Evolutionary conservation across 2,329 filamentous ascomycete species (phyloP), one percentile per base, ranked within the genome.

Genomic region (Exophiala dermatitidis): DNA sequence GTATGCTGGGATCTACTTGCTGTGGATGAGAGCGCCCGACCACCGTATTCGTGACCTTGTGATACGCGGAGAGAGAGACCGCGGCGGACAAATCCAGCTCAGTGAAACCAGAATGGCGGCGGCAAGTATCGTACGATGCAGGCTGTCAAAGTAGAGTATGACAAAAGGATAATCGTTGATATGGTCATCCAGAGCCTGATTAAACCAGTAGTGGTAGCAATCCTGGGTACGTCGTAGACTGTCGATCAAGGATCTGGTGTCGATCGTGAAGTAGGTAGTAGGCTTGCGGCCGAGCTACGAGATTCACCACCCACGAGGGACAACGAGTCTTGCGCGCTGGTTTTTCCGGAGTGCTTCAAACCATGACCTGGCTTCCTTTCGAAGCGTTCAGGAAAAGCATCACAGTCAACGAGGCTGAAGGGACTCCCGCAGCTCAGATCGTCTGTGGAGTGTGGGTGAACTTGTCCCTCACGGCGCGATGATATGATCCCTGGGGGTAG

Each of bases 401-500:
- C 29, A 37, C 10, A n/a, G 19, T 38, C 9, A 43, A 43, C 47
- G 10, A 50, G 47, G 38, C 47, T 50, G 47, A 50, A 43, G 42
- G n/a, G 33, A 43, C 10, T 50, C 12, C 32, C 38, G 26, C 40
- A 9, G 47, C 10, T 32, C 10, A 33, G 19, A 5, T 36, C 12
- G 32, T 7, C 32, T 5, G 46, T 19, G 26, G 28, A 19, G 37
- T 38, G 50, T 28, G 19, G 45, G 26, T 19, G 26, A 31, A 48
- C 10, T 30, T 38, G 46, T 19, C 9, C 28, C 26, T 30, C 36
- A 10, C 30, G 6, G 36, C 7, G 30, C 29, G 38, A 19, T 29
- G 45, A 36, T 41, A 32, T 30, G 19, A 19, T 19, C 19, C 19
- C 19, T 19, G 19, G 19, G 19, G 19, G 2, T 19, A 19, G 19